These are phyloP conservation scores for Purpureocillium takamizusanense DNA, from an alignment of 2,329 filamentous ascomycete species.

Conservation along the genomic window DNA sequence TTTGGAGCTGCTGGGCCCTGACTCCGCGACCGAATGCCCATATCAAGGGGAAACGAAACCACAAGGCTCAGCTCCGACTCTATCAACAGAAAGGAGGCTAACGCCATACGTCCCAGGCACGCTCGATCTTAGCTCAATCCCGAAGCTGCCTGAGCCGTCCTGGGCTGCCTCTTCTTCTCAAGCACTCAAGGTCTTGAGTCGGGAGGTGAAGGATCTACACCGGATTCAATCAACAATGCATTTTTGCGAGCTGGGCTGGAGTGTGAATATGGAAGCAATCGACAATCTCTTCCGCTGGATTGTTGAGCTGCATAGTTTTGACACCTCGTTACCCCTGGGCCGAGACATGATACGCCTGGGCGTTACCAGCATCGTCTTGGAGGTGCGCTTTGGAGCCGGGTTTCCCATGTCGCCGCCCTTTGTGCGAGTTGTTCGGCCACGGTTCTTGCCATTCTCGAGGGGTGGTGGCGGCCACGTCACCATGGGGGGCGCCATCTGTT, in stretches of 20 bases:
- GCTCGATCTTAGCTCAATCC: slow-evolving; percentile 52
- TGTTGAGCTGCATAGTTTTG: slow-evolving; percentile 79
- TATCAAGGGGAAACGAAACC: not conserved
- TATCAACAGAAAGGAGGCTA: not conserved
- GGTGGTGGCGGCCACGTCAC: slow-evolving; percentile 87
- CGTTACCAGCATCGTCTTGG: slow-evolving; percentile 63
- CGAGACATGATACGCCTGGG: slow-evolving; percentile 59
- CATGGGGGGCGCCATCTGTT: slow-evolving; percentile 70
- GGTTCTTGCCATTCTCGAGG: slow-evolving; percentile 59
- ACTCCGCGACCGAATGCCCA: not conserved
- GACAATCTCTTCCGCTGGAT: slow-evolving; percentile 86
- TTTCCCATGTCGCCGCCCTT: slow-evolving; percentile 79
- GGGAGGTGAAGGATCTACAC: slow-evolving; percentile 54
- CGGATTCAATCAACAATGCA: slow-evolving; percentile 53
- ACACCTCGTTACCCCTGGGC: slow-evolving; percentile 57
- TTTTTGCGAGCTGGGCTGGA: slow-evolving; percentile 69
- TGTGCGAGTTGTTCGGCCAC: slow-evolving; percentile 71
- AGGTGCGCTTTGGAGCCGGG: slow-evolving; percentile 69
- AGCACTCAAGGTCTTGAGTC: slow-evolving; percentile 15
- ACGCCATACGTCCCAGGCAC: slow-evolving; percentile 55
- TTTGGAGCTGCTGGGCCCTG: not conserved
- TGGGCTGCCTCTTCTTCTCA: slow-evolving; percentile 18
- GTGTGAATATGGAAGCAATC: slow-evolving; percentile 58
- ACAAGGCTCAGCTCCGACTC: too few species aligned
- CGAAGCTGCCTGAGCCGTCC: slow-evolving; percentile 40